Evolutionary conservation across 495 filamentous ascomycete genomes (phyloP).

Genomic region (Neurospora sp.): DNA sequence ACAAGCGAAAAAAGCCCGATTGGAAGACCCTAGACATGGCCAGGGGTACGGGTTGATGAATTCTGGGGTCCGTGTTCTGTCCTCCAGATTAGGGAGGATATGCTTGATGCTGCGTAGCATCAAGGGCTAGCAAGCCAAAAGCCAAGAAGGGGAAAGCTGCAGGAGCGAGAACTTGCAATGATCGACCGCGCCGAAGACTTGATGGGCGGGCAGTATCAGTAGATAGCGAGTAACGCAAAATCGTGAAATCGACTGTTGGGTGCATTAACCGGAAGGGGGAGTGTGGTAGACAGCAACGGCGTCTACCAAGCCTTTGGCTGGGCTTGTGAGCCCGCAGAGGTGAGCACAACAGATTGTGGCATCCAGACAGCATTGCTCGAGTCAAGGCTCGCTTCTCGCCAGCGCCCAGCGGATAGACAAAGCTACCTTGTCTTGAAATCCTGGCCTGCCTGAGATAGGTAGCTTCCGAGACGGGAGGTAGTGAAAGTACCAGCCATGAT

Average conservation of each 20-base stretch:
- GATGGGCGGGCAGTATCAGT: neutral
- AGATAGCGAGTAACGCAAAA: neutral
- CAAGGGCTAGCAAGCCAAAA: neutral
- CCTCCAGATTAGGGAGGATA: neutral
- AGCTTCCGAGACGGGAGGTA: neutral
- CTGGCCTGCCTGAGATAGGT: neutral
- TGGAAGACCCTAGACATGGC: neutral
- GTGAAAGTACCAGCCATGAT: slow-evolving; percentile 1
- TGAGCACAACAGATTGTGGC: neutral
- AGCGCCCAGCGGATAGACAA: neutral
- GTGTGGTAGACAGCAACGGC: neutral
- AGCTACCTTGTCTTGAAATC: neutral
- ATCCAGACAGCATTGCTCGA: neutral
- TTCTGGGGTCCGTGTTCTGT: neutral
- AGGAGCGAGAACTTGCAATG: neutral
- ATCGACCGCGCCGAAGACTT: neutral
- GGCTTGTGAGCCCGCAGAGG: neutral
- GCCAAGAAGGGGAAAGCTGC: neutral
- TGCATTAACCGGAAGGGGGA: neutral
- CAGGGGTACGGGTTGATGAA: neutral
- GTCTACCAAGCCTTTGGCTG: neutral
- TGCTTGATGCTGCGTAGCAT: neutral
- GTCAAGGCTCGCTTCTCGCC: neutral
- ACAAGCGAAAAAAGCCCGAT: neutral
- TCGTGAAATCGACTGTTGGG: neutral